phyloP scores from a whole-genome alignment of 169 alveolate genomes.

The Plasmodium chabaudi region DNA sequence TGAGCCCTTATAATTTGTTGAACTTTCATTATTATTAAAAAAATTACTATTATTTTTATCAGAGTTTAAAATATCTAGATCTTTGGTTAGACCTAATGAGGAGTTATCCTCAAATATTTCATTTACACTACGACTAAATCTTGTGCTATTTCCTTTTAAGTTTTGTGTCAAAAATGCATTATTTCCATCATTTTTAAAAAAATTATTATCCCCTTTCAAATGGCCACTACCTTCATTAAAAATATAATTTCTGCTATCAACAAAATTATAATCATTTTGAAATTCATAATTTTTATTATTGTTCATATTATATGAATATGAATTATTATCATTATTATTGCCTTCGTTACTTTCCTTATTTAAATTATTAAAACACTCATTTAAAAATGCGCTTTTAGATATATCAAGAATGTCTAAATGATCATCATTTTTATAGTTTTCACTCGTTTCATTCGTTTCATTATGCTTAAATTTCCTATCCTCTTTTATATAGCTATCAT shows the following conservation, averaged over 20 bases:
- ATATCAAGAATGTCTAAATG: slow-evolving; percentile 25
- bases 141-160: slow-evolving; percentile 19
- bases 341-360: slow-evolving; percentile 6
- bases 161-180: background rate
- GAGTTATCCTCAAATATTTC: slow-evolving; percentile 17
- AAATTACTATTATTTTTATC: background rate
- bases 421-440: background rate
- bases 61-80: background rate
- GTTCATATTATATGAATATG: too few relatives aligned
- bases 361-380: slow-evolving; percentile 50
- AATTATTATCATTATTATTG: background rate
- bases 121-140: slow-evolving; percentile 26
- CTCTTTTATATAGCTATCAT: background rate
- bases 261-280: background rate
- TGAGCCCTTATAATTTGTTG: too few relatives aligned
- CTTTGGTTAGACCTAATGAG: background rate
- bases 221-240: background rate
- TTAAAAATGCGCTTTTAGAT: slow-evolving; percentile 54
- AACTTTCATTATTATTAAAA: too few relatives aligned
- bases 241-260: background rate
- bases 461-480: too few relatives aligned
- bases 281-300: too few relatives aligned
- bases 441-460: background rate
- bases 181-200: background rate
- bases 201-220: background rate